Evolutionary conservation across 2,329 filamentous ascomycete genomes (phyloP), one percentile per base, ranked within the genome.

Genomic region (Penicillium sp.): DNA sequence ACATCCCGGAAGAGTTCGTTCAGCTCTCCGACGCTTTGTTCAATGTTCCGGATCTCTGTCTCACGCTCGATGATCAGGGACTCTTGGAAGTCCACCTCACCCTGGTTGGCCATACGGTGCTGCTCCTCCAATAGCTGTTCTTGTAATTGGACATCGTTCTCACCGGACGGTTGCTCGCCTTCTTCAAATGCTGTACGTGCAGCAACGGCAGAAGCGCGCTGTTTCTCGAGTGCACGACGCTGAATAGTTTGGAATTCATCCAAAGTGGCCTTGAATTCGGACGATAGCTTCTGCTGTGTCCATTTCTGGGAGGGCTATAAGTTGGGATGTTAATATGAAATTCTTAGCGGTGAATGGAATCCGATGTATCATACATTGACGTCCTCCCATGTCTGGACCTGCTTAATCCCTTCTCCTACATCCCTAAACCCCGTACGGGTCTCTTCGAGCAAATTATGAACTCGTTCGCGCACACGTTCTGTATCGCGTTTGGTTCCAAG

Each of bases 1-100:
- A 99, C 92, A 78, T 99, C 93, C 61, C 92, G 84, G 81, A 99
- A 99, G 43, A 99, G 83, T 70, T 97, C 94, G 69, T 99, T 99
- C 61, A 99, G 80, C 70, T 99, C 94, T 54, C 90, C 90, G 7
- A 99, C 94, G 54, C 90, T 92, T 75, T 97, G 92, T 78, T 97
- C 94, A 68, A 99, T 99, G 72, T 96, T 95, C 60, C 92, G 88
- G 65, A 99, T 99, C 79, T 99, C 94, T 56, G 91, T 87, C 75
- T 99, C 94, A 53, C 95, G 92, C 81, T 99, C 93, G 60, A 95
- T 88, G 70, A 99, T 99, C 57, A 99, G 81, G 16, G 89, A 87
- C 66, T 99, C 94, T 72, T 99, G 94, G 78, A 97, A 99, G 72
- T 99, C 93, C 43, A 99, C 94, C 71, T 99, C 95, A 66, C 91